Evolutionary conservation across 2,329 filamentous ascomycete species (phyloP).

Genomic region (Trichoderma aggressivum): DNA sequence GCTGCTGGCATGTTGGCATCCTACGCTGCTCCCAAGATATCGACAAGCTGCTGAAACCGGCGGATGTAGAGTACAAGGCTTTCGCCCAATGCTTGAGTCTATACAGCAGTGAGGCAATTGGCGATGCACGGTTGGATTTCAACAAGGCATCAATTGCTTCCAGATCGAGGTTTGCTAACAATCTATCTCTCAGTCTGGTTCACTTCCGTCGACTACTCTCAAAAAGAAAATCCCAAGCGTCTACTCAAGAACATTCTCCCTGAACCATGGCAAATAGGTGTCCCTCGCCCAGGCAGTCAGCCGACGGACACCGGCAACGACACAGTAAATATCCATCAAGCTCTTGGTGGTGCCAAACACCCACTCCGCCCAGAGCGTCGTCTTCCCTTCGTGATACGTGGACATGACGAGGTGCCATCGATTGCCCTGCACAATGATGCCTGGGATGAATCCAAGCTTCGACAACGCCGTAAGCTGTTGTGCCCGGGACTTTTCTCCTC

Average conservation of each 20-base stretch:
- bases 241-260: background rate
- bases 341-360: background rate
- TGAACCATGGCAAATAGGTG: background rate
- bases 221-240: background rate
- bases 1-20: too few species aligned
- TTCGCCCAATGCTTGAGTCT: too few species aligned
- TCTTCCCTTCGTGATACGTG: background rate
- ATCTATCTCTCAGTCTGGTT: background rate
- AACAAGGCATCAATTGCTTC: background rate
- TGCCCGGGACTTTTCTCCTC: background rate
- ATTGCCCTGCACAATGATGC: background rate
- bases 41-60: too few species aligned
- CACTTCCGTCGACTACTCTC: background rate
- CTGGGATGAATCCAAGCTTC: background rate
- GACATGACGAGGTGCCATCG: background rate
- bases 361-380: background rate
- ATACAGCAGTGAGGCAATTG: too few species aligned
- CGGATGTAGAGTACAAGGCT: too few species aligned
- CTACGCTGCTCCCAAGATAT: too few species aligned
- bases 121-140: background rate
- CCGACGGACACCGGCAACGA: background rate
- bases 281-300: background rate
- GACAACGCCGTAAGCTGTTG: background rate
- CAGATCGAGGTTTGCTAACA: background rate
- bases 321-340: constrained; percentile 4